These are phyloP conservation scores for Botrytis aclada DNA, from an alignment of 2,329 filamentous ascomycete genomes.

Conservation along the genomic window DNA sequence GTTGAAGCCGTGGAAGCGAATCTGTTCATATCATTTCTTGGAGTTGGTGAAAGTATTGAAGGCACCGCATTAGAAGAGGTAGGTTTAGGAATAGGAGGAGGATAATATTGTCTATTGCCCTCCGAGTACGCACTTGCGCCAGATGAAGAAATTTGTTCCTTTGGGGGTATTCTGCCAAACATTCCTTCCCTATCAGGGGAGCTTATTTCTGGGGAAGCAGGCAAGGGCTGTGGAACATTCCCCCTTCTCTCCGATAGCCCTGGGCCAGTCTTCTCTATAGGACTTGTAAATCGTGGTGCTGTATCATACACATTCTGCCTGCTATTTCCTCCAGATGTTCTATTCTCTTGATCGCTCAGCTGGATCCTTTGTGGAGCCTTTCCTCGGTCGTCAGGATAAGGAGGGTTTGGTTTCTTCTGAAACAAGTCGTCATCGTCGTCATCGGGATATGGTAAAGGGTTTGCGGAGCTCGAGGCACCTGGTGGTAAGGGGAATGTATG, in stretches of 20 bases:
- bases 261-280: constrained; percentile 56
- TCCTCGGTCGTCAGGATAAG: constrained; percentile 38
- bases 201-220: constrained; percentile 76
- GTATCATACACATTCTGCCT: constrained; percentile 37
- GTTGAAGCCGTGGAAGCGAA: constrained; percentile 83
- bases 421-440: constrained; percentile 52
- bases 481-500: constrained; percentile 63
- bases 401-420: constrained; percentile 25
- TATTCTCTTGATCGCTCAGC: constrained; percentile 24
- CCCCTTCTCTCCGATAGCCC: constrained; percentile 78
- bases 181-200: constrained; percentile 74
- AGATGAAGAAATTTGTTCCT: constrained; percentile 25
- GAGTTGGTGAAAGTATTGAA: constrained; percentile 32
- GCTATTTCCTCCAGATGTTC: constrained; percentile 24
- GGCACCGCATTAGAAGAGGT: constrained; percentile 27
- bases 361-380: constrained; percentile 27
- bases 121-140: constrained; percentile 28
- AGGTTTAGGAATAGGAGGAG: constrained; percentile 47
- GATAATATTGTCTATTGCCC: constrained; percentile 48
- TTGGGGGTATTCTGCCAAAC: constrained; percentile 58
- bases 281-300: constrained; percentile 37
- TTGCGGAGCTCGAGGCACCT: constrained; percentile 67
- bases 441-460: constrained; percentile 69
- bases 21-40: constrained; percentile 52
- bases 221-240: constrained; percentile 75